Base-by-base conservation (phyloP, 371 early-diverging fungal species). In the Agmasoma carcini region DNA sequence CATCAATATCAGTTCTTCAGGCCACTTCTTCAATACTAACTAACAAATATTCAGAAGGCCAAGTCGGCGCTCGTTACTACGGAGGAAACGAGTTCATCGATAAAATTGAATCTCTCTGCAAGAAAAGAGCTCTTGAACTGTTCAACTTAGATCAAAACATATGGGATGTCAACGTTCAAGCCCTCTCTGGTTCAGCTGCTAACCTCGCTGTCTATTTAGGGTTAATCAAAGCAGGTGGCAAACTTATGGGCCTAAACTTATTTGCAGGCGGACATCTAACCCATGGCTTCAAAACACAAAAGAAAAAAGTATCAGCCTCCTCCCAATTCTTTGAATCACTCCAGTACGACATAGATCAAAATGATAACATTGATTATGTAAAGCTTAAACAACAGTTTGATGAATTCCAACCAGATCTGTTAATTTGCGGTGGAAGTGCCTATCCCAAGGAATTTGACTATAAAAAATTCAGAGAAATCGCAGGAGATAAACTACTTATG, bases 31-130 rank as follows among this genome's bases (percentile, higher is more conserved):
- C 93, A 12, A 81, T 88, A 29, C 86, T 94, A 82, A 90, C 90
- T 74, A 94, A 94, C 83, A 96, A 94, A 77, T 96, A 96, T 78
- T 90, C 91, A 9, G 97, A 96, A 78, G 97, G 97, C 31, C 88
- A 87, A 30, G 82, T 68, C 1, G 70, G 76, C 6, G 53, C 29
- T 58, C 79, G 85, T 71, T 96, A 96, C 80, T 96, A 96, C 74
- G 97, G 95, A 63, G 97, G 97, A 59, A 96, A 92, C 73, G 88
- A 91, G 75, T 86, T 80, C 71, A 93, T 96, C 65, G 97, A 96
- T 76, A 77, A 77, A 79, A 85, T 92, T 23, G 97, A 96, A 76
- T 69, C 60, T 46, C 79, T 93, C 27, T 96, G 97, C 56, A 61
- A 72, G 51, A 52, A 59, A 72, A 82, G 97, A 58, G 95, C 95